Evolutionary conservation across 352 stramenopile species (phyloP), one percentile per base, ranked within the genome.

Genomic region (Globisporangium ultimum): DNA sequence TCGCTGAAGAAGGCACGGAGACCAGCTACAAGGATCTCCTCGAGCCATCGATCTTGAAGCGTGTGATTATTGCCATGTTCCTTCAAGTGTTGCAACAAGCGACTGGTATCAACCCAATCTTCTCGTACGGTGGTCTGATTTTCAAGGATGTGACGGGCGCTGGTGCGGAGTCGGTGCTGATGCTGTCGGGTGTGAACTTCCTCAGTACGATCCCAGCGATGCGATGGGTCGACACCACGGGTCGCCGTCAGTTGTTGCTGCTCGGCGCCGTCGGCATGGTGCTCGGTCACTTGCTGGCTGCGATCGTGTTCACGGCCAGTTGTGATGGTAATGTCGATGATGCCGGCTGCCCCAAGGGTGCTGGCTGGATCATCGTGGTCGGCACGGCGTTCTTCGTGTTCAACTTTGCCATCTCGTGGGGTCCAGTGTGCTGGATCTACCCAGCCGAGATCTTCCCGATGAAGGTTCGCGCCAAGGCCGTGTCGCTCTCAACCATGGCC

Each of bases 361-460:
- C 71, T 20, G 76, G 72, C 20, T 76, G 64, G 53, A 58, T 80
- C 57, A 79, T 85, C 42, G 67, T 75, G 15, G 13, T 78, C 34
- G 56, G 63, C 41, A 60, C 71, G 40, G 61, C 61, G 47, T 78
- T 84, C 63, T 79, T 79, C 58, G 57, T 76, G 2, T 79, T 79
- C 63, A 76, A 79, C 66, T 84, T 82, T 55, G 74, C 74, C 53
- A 77, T 79, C 55, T 70, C 61, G 13, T 81, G 71, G 75, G 75
- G 75, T 7, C 70, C 75, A 45, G 57, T 84, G 32, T 73, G 68
- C 48, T 85, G 75, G 75, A 78, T 85, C 45, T 79, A 82, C 53
- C 71, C 76, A 0, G 59, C 73, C 22, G 76, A 85, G 62, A 78
- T 80, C 38, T 84, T 83, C 59, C 67, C 73, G 13, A 54, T 86